Percentiles rank a stretch among this genome's conserved stretches.
phyloP scores from a whole-genome alignment of 73 alveolate species.

The Durusdinium trenchii region DNA sequence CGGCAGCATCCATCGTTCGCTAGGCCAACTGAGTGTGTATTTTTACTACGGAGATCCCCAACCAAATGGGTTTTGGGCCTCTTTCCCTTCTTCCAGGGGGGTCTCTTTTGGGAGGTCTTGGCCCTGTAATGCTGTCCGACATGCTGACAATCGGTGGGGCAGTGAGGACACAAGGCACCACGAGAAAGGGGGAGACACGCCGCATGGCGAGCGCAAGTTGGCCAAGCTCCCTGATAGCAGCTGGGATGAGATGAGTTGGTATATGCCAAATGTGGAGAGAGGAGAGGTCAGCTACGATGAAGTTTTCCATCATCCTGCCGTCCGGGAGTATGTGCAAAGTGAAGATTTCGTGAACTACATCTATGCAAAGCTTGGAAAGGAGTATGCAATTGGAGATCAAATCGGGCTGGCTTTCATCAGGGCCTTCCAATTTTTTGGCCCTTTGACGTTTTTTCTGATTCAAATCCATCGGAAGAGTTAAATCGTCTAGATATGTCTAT shows the following conservation, averaged over 20 bases:
- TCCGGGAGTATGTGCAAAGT: slow-evolving; percentile 56
- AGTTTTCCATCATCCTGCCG: slow-evolving; percentile 69
- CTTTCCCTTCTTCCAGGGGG: too few species aligned
- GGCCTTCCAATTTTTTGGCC: slow-evolving; percentile 40
- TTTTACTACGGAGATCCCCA: too few species aligned
- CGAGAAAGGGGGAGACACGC: too few species aligned
- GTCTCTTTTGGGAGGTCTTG: too few species aligned
- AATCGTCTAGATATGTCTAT: not conserved
- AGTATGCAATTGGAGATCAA: slow-evolving; percentile 38
- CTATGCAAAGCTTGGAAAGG: slow-evolving; percentile 37
- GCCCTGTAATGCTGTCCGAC: too few species aligned
- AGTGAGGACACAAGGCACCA: too few species aligned
- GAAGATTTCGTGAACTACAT: slow-evolving; percentile 59
- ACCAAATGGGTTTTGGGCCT: too few species aligned
- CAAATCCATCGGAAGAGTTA: slow-evolving; percentile 8
- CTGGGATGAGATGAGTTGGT: slow-evolving; percentile 70
- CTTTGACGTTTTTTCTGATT: slow-evolving; percentile 16
- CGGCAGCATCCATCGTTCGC: too few species aligned
- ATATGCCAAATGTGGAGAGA: slow-evolving; percentile 10
- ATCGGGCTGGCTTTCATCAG: slow-evolving; percentile 44
- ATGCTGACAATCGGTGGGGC: too few species aligned
- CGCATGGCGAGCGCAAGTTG: not conserved
- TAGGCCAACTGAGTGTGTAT: too few species aligned
- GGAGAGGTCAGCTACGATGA: slow-evolving; percentile 4
- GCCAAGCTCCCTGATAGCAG: slow-evolving; percentile 8